phyloP scores from a whole-genome alignment of 768 basidiomycete species.

The Boletus patriciae region DNA sequence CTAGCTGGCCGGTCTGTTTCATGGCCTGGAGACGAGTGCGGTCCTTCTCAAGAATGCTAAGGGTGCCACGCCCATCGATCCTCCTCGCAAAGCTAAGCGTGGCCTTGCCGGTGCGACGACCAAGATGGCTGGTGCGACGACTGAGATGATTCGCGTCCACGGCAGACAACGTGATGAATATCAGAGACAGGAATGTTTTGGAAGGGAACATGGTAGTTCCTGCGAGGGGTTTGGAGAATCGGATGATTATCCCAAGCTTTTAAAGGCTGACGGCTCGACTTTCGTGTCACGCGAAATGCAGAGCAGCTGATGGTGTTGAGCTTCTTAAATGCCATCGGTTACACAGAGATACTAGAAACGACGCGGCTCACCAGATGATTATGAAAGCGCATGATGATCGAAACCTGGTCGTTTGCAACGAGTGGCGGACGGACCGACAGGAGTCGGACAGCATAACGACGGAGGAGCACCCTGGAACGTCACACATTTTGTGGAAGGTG shows the following conservation, averaged over 20 bases:
- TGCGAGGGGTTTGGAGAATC: too few species aligned
- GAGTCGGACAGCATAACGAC: too few species aligned
- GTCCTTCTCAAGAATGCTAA: slow-evolving; percentile 18
- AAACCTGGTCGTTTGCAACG: too few species aligned
- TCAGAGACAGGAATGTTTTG: slow-evolving; percentile 5
- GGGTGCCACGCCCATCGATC: slow-evolving; percentile 8
- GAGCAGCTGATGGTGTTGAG: background rate
- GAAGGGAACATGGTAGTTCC: slow-evolving; percentile 16
- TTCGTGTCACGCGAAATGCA: background rate
- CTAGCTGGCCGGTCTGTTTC: background rate
- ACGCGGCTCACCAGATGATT: too few species aligned
- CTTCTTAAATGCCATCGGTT: too few species aligned
- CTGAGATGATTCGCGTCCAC: slow-evolving; percentile 16
- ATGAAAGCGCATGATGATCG: too few species aligned
- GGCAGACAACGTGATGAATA: slow-evolving; percentile 12
- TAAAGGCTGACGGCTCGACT: background rate
- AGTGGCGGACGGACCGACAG: too few species aligned
- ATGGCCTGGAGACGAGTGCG: slow-evolving; percentile 19
- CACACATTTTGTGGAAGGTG: too few species aligned
- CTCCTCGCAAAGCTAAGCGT: slow-evolving; percentile 14
- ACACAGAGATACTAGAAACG: too few species aligned
- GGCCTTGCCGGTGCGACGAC: slow-evolving; percentile 1
- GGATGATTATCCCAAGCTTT: background rate
- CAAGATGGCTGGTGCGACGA: too few species aligned
- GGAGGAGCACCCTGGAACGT: too few species aligned